These are phyloP conservation scores for Claviceps capensis DNA, from an alignment of 2,329 filamentous ascomycete genomes.

Conservation along the genomic window DNA sequence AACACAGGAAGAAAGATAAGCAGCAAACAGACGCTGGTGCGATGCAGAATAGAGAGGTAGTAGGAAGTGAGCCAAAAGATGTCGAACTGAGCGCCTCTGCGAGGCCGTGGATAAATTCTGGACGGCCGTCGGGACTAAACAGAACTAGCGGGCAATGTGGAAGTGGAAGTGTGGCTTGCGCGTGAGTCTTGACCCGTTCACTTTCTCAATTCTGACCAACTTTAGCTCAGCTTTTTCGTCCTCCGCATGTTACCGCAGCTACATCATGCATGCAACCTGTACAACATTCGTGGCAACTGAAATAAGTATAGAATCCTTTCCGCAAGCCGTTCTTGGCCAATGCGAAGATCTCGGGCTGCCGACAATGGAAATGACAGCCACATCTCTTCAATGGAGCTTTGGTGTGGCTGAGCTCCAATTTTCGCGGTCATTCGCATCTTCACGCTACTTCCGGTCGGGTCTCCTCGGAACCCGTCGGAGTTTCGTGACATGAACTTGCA, in stretches of 20 bases:
- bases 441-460: conserved; percentile 9
- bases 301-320: too few species aligned
- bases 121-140: conserved; percentile 8
- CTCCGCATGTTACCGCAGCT: neutral
- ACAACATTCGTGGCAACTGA: too few species aligned
- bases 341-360: neutral
- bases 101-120: conserved; percentile 10
- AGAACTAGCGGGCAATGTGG: neutral
- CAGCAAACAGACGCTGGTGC: conserved; percentile 11
- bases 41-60: conserved; percentile 7
- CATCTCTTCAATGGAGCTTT: neutral
- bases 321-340: neutral
- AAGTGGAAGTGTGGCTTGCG: conserved; percentile 4
- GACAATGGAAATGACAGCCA: conserved; percentile 8
- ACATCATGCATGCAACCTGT: too few species aligned
- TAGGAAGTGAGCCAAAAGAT: conserved; percentile 2
- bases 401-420: conserved; percentile 9
- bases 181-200: neutral
- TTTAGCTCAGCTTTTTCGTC: neutral
- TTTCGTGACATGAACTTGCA: conserved; percentile 5
- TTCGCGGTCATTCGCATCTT: conserved; percentile 6
- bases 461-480: conserved; percentile 19
- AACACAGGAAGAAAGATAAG: conserved; percentile 12
- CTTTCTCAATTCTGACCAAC: neutral
- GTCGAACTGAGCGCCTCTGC: conserved; percentile 4